Base-by-base conservation (phyloP, 805 yeast genomes). In the Suhomyces kilbournensis region DNA sequence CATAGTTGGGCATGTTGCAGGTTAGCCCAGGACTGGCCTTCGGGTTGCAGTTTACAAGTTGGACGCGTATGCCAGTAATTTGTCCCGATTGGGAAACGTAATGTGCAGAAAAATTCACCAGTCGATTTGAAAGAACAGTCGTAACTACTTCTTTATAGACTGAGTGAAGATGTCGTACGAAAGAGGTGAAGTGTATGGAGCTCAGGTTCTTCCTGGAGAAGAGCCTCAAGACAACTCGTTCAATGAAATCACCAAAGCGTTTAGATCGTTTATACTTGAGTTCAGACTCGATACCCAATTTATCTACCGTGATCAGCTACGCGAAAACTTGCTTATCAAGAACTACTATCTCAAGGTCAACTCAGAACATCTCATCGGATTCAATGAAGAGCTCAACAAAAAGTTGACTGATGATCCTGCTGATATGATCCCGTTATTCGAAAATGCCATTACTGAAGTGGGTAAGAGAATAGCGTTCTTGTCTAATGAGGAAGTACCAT, bases 171-270 rank as follows among this genome's bases (percentile, higher is more conserved):
- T 86, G 92, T 84, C 91, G 1, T 86, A 81, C 70, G 91, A 86
- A 68, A 78, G 87, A 74, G 81, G 88, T 15, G 92, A 84, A 51
- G 75, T 81, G 3, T 88, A 79, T 63, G 77, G 86, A 46, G 92
- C 97, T 3, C 85, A 86, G 19, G 97, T 90, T 38, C 79, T 90
- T 51, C 93, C 94, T n/a, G 93, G 94, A 15, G 92, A 87, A 57
- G 83, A 86, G 20, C 76, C 83, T 1, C 78, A 79, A 19, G 88
- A 84, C 56, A 85, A 79, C 57, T 78, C 85, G 48, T 79, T 79
- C 66, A 83, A 85, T 50, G 94, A 86, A 68, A 78, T 87, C 61
- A 80, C 84, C 62, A 84, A 83, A 59, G 88, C 91, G 2, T 92
- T 93, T 76, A 83, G 86, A 58, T 78, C 82, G 59, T 94, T 94